Conservation (phyloP, 306 rosid species). For the Lathyrus tuberosus region DNA sequence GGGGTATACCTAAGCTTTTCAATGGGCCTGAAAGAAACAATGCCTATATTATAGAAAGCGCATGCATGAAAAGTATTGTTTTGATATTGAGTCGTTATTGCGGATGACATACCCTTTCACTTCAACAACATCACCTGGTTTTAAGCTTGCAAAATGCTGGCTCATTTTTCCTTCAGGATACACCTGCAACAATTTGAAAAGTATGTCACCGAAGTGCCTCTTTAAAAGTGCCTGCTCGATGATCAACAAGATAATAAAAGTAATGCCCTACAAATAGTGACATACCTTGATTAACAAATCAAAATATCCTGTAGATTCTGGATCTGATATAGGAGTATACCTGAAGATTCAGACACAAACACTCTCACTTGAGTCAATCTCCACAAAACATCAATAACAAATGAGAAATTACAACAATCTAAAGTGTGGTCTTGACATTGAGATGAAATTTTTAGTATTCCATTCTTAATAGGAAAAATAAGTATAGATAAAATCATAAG, state of each 20-base stretch:
- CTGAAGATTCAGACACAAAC: conserved; percentile 48
- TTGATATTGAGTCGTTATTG: conserved; percentile 23
- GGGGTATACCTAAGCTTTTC: conserved; percentile 88
- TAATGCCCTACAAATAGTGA: conserved; percentile 22
- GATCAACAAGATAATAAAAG: conserved; percentile 24
- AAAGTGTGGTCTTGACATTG: conserved; percentile 25
- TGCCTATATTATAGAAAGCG: conserved; percentile 30
- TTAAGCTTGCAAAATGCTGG: conserved; percentile 96
- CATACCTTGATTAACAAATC: conserved; percentile 91
- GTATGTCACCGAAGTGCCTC: conserved; percentile 21
- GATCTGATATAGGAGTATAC: conserved; percentile 97
- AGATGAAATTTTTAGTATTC: conserved; percentile 1
- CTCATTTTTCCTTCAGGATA: conserved; percentile 98
- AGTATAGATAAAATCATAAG: background rate
- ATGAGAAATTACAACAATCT: conserved; percentile 20
- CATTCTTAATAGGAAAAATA: background rate
- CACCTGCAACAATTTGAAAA: conserved; percentile 58
- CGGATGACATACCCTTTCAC: conserved; percentile 82
- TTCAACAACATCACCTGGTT: conserved; percentile 94
- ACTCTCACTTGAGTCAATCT: conserved; percentile 29
- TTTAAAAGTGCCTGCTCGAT: conserved; percentile 11
- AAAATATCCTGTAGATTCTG: conserved; percentile 88
- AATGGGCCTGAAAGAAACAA: conserved; percentile 74
- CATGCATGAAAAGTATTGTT: conserved; percentile 33
- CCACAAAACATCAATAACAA: conserved; percentile 24